Base-by-base conservation (phyloP, 768 basidiomycete genomes). In the Cantharellus anzutake region DNA sequence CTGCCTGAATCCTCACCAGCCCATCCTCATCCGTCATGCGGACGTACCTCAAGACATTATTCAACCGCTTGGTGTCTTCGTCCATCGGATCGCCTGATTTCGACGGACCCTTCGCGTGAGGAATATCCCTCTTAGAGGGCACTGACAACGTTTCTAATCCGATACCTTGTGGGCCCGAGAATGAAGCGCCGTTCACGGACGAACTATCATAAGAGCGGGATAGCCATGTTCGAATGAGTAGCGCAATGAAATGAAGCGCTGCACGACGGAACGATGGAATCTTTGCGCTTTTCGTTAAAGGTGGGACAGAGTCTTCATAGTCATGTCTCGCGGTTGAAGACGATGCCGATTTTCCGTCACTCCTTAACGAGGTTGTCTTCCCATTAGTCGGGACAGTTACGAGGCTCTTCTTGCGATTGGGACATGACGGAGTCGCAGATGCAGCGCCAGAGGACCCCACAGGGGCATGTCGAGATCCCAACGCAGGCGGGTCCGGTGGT, bases 201-300 rank as follows among this genome's bases (percentile, higher is more conserved):
- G 39, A 52, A 3, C 4, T 29, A 2, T 80, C 77, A 61, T 84
- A 79, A 5, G 75, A 66, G 4, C 76, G 72, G n/a, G 70, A 70
- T 0, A 75, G 80, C 16, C 75, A 73, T 48, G 82, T 76, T n/a
- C 77, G 75, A n/a, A 90, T 68, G 40, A 91, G 72, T 4, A 83
- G 66, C 0, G 80, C 74, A 50, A 94, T 73, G 67, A 96, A 84
- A 64, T 92, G 82, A n/a, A 96, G 67, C 0, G 87, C 90, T 1
- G 88, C 83, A 48, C 94, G 83, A 40, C 93, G 79, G 2, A 97
- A 72, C 0, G 87, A 77, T 0, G 87, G 55, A 86, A 75, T 67
- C 82, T 87, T 0, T 84, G 63, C 64, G 82, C 40, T 41, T n/a
- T n/a, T 29, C 11, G 41, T 7, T 39, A 41, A 41, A 35, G 57